A percentile compares a stretch with the other conserved stretches of the same genome.
phyloP scores from a whole-genome alignment of 257 asterid genomes.

The Capsicum chinense region DNA sequence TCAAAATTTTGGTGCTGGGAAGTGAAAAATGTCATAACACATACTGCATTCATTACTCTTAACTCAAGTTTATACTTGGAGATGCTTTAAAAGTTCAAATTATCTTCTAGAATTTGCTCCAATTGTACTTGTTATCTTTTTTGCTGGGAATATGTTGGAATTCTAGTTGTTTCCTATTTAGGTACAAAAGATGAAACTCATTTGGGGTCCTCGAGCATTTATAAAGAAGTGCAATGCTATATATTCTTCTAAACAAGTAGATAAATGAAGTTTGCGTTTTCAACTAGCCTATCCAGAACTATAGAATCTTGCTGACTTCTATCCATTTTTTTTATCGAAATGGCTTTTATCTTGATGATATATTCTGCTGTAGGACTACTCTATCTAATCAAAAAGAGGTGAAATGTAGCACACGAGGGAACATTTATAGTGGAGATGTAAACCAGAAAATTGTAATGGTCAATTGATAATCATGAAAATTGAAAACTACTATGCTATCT shows the following conservation, averaged over 20 bases:
- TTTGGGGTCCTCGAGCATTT: slow-evolving; percentile 19
- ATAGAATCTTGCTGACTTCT: neutral
- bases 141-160: neutral
- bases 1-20: slow-evolving; percentile 36
- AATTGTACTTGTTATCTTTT: neutral
- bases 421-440: neutral
- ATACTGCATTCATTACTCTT: slow-evolving; percentile 25
- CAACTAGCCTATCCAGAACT: neutral
- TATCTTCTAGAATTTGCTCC: slow-evolving; percentile 16
- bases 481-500: no score
- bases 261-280: slow-evolving; percentile 3
- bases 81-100: slow-evolving; percentile 23
- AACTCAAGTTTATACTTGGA: slow-evolving; percentile 23
- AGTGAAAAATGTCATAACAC: slow-evolving; percentile 18
- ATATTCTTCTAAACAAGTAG: slow-evolving; percentile 1
- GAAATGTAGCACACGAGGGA: neutral
- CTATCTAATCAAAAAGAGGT: neutral
- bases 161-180: slow-evolving; percentile 20
- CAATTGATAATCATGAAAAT: no score
- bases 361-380: slow-evolving; percentile 18
- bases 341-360: neutral
- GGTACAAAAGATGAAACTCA: neutral
- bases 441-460: no score
- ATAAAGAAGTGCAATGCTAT: neutral
- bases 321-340: neutral